These are phyloP conservation scores for Eimeria brunetti DNA, from an alignment of 169 alveolate genomes.

Conservation along the genomic window DNA sequence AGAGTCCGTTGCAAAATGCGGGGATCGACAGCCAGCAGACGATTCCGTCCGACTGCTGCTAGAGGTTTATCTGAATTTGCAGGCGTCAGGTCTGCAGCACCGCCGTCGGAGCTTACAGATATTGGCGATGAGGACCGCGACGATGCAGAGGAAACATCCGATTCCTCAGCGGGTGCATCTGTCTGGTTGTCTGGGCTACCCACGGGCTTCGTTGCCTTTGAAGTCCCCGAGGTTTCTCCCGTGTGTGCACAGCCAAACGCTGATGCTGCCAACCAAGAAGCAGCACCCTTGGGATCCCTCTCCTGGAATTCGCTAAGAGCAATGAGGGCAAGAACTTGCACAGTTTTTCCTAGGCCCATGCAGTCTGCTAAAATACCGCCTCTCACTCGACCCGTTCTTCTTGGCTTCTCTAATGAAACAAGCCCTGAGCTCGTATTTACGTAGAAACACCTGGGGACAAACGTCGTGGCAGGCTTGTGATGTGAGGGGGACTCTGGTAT, in stretches of 20 bases:
- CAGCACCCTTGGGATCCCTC: conserved; percentile 57
- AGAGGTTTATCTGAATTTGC: not conserved
- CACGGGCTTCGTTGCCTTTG: not conserved
- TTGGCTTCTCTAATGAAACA: conserved; percentile 61
- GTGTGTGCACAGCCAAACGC: not conserved
- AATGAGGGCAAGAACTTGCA: conserved; percentile 88
- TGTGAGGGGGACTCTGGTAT: not conserved
- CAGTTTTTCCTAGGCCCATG: conserved; percentile 99
- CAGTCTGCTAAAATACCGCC: conserved; percentile 97
- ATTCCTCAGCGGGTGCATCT: not conserved
- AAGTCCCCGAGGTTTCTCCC: not conserved
- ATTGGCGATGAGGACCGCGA: conserved; percentile 1
- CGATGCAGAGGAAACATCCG: not conserved
- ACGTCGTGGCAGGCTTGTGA: not conserved
- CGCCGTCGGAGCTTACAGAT: conserved; percentile 41
- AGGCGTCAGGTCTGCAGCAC: not conserved
- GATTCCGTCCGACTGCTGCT: not conserved
- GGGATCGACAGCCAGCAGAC: conserved; percentile 51
- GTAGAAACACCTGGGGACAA: conserved; percentile 21
- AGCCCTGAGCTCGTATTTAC: conserved; percentile 67
- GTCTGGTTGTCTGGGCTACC: not conserved
- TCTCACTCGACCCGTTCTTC: conserved; percentile 39
- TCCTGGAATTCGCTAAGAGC: conserved; percentile 61
- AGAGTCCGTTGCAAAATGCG: conserved; percentile 23
- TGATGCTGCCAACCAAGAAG: conserved; percentile 9